These are phyloP conservation scores for Nemophila menziesii DNA, from an alignment of 257 asterid species.

Conservation along the genomic window DNA sequence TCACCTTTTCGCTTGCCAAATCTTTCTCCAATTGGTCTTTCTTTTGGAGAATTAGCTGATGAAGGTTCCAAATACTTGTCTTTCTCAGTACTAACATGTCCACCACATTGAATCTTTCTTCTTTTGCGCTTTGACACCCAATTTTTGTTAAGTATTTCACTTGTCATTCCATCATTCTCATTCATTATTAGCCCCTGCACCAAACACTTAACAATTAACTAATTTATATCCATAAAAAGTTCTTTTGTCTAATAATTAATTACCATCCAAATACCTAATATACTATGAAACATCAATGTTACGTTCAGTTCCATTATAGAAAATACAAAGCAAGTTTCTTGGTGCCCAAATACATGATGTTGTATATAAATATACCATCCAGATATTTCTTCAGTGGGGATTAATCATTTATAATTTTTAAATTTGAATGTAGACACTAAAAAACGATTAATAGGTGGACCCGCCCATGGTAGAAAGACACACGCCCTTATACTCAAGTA, in stretches of 20 bases:
- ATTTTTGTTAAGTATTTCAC: conserved; percentile 41
- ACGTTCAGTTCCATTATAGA: background rate
- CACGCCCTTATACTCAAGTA: too few species aligned
- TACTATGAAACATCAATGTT: background rate
- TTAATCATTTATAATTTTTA: too few species aligned
- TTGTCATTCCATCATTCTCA: conserved; percentile 34
- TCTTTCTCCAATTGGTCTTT: conserved; percentile 26
- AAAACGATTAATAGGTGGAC: too few species aligned
- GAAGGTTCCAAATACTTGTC: conserved; percentile 30
- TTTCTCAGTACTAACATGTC: conserved; percentile 27
- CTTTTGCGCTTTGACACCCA: conserved; percentile 74
- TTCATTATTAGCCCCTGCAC: conserved; percentile 32
- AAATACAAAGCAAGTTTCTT: background rate
- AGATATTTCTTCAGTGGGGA: too few species aligned
- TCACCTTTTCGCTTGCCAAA: conserved; percentile 66
- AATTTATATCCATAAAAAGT: conserved; percentile 20
- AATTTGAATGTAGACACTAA: too few species aligned
- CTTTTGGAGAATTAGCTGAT: conserved; percentile 23
- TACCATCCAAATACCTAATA: background rate
- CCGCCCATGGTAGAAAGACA: too few species aligned
- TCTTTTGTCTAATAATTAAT: too few species aligned
- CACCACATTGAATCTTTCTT: conserved; percentile 41
- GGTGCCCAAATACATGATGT: background rate
- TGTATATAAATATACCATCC: too few species aligned
- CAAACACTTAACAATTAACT: conserved; percentile 17